A percentile compares a stretch with the other conserved stretches of the same genome.
These are phyloP conservation scores for Gossypium ekmanianum DNA, from an alignment of 345 rosid genomes.

Conservation along the genomic window DNA sequence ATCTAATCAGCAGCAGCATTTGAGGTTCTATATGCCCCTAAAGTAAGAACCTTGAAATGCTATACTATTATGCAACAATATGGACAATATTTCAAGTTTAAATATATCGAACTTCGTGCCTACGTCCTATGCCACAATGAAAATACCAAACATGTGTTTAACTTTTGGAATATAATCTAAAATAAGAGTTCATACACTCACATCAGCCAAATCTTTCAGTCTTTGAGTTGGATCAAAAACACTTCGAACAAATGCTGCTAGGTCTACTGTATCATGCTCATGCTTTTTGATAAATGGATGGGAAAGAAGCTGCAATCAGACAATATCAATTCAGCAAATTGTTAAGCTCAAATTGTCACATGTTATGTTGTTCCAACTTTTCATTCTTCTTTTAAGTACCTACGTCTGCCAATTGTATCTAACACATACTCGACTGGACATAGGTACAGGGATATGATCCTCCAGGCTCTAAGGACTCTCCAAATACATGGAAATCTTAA, in stretches of 20 bases:
- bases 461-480: background rate
- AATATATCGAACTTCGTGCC: background rate
- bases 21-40: background rate
- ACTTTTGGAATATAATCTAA: background rate
- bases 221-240: constrained; percentile 83
- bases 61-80: background rate
- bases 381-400: background rate
- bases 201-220: constrained; percentile 94
- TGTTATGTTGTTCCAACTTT: background rate
- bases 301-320: constrained; percentile 65
- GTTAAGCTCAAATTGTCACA: constrained; percentile 1
- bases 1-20: background rate
- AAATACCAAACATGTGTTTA: background rate
- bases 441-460: background rate
- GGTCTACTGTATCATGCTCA: constrained; percentile 51
- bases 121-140: background rate
- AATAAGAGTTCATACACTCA: constrained; percentile 32
- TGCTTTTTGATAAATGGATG: constrained; percentile 83
- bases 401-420: background rate
- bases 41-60: background rate
- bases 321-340: constrained; percentile 18
- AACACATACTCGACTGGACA: background rate
- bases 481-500: background rate
- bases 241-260: constrained; percentile 67
- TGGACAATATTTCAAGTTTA: background rate